Evolutionary conservation across 2,329 filamentous ascomycete genomes (phyloP), one percentile per base, ranked within the genome.

Genomic region (Aspergillus ibericus): DNA sequence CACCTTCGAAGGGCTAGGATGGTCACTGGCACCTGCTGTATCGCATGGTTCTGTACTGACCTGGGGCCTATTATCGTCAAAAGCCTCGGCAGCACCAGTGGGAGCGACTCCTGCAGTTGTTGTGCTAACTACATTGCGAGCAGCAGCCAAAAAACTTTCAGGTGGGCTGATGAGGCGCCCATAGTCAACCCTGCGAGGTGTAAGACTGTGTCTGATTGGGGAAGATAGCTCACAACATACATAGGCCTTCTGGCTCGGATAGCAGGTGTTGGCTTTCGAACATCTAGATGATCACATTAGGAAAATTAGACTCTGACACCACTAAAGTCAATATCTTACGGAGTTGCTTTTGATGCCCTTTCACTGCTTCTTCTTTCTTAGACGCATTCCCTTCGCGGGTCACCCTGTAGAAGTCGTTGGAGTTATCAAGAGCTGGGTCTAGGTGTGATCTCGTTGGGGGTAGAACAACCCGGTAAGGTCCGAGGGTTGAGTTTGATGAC

Each of bases 381-480:
- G 13, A 27, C 10, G 18, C 38, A 18, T 53, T 47, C 25, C 13
- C 29, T 8, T 50, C 44, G 16, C 27, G 8, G 15, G 15, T 25
- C 10, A 53, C 57, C 15, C 38, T 50, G 22, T 9, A 36, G 5
- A 20, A 34, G 18, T 61, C 60, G n/a, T 60, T 63, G 6, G 29
- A 32, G 7, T n/a, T 50, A 34, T 66, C 61, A 18, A 70, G 58
- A 18, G 67, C 66, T 20, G 67, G 65, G 54, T 69, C 63, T 20
- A 54, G 55, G 27, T 53, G 42, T 47, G 27, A 58, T 35, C 49
- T 29, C 18, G n/a, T 27, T n/a, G 55, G 40, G 8, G 42, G 20
- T 22, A 57, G 49, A 12, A 48, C 22, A 27, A 49, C 8, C 40
- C 51, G 59, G 6, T 56, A 40, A 7, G 3, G 22, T 25, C 53